Conservation (phyloP, 257 asterid species). For the Vinca minor region DNA sequence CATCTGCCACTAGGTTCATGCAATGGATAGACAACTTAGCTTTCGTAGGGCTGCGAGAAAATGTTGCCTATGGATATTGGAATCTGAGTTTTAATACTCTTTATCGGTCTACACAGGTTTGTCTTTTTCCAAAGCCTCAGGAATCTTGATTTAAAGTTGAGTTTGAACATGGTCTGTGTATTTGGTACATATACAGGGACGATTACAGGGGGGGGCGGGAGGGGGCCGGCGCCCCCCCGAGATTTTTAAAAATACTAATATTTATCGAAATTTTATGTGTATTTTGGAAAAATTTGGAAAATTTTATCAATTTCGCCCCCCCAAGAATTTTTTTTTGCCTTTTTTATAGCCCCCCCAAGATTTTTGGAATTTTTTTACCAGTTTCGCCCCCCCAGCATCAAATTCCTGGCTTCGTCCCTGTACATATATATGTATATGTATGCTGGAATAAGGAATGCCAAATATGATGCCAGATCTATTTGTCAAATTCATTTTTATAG, state of each 20-base stretch:
- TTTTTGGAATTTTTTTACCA: no score
- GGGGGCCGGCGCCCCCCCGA: no score
- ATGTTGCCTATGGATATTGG: conserved; percentile 98
- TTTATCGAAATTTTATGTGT: no score
- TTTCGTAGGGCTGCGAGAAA: conserved; percentile 67
- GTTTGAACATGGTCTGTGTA: background rate
- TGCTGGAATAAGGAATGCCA: background rate
- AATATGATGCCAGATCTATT: background rate
- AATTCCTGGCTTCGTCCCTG: no score
- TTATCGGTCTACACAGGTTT: conserved; percentile 85
- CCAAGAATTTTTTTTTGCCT: no score
- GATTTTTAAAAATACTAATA: no score
- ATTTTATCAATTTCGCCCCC: no score
- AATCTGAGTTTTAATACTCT: conserved; percentile 74
- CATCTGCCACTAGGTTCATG: conserved; percentile 35
- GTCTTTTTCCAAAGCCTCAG: conserved; percentile 17
- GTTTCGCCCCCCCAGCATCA: no score
- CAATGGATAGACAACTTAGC: conserved; percentile 79
- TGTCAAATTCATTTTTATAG: conserved; percentile 27
- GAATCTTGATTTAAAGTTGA: background rate
- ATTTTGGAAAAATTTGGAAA: no score
- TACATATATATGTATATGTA: background rate
- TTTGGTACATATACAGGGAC: background rate
- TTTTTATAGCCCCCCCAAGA: no score
- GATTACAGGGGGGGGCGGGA: no score